Evolutionary conservation across 208 protist species (phyloP).

Genomic region (Kentomonas sorsogonicus): DNA sequence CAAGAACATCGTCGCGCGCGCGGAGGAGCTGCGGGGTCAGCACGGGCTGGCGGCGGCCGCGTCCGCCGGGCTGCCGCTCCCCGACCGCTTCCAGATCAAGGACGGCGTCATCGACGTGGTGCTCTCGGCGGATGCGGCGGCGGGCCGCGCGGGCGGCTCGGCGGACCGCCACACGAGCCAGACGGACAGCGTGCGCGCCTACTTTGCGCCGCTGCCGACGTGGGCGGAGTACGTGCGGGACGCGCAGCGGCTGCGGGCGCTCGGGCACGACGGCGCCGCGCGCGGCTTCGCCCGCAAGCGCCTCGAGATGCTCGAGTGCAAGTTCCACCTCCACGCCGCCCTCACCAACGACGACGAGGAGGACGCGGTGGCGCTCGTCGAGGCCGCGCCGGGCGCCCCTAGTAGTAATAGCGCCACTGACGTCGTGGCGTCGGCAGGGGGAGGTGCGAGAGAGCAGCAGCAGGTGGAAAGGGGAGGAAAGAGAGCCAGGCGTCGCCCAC

Average conservation of each 20-base stretch:
- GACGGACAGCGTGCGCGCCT: too few species aligned
- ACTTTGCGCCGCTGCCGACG: constrained; percentile 36
- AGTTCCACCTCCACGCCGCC: constrained; percentile 71
- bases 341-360: constrained; percentile 79
- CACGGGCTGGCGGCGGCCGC: not conserved
- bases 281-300: constrained; percentile 73
- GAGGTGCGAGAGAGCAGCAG: not conserved
- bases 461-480: not conserved
- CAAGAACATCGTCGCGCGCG: not conserved
- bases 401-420: not conserved
- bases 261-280: constrained; percentile 30
- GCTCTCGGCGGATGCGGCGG: constrained; percentile 8
- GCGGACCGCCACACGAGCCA: not conserved
- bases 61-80: not conserved
- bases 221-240: constrained; percentile 65
- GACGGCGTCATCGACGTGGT: constrained; percentile 31
- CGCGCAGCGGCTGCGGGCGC: constrained; percentile 32
- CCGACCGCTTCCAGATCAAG: not conserved
- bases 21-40: not conserved
- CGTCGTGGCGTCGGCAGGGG: not conserved
- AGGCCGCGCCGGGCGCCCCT: not conserved
- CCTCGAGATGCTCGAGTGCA: constrained; percentile 77
- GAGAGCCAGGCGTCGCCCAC: not conserved
- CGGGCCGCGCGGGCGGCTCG: not conserved
- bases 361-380: constrained; percentile 12